These are phyloP conservation scores for Macadamia integrifolia DNA, from an alignment of 164 flowering plant species.

Conservation along the genomic window DNA sequence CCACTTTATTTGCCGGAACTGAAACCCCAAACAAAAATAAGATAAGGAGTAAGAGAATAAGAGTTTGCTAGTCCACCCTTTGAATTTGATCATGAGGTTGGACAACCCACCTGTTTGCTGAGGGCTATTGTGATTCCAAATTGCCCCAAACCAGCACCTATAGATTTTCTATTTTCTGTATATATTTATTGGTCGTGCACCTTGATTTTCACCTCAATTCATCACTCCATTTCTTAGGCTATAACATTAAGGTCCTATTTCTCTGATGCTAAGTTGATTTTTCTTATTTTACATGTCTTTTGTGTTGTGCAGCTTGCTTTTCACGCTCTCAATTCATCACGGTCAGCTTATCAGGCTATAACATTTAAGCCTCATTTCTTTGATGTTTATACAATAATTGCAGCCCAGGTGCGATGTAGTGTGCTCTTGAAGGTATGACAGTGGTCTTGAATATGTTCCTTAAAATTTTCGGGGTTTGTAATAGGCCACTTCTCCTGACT, in stretches of 20 bases:
- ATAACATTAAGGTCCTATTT: no score
- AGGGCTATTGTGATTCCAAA: neutral
- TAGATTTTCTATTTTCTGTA: no score
- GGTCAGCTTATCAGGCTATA: conserved; percentile 74
- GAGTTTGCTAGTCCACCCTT: no score
- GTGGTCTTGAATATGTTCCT: neutral
- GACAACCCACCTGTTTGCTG: no score
- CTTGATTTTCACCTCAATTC: no score
- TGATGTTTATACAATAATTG: conserved; percentile 51
- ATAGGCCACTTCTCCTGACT: conserved; percentile 3
- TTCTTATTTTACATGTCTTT: neutral
- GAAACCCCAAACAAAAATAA: no score
- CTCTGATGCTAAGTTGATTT: no score
- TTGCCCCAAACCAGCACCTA: neutral
- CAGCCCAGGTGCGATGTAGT: conserved; percentile 64
- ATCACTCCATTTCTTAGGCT: no score
- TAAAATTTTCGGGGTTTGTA: neutral
- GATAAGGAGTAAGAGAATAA: no score
- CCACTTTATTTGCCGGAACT: no score
- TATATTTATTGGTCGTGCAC: no score
- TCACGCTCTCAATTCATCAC: conserved; percentile 74
- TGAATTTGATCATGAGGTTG: no score
- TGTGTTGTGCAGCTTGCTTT: conserved; percentile 53
- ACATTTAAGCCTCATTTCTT: conserved; percentile 71
- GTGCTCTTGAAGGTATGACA: conserved; percentile 78